These are phyloP conservation scores for Clathrospora elynae DNA, from an alignment of 2,329 filamentous ascomycete genomes.

Conservation along the genomic window DNA sequence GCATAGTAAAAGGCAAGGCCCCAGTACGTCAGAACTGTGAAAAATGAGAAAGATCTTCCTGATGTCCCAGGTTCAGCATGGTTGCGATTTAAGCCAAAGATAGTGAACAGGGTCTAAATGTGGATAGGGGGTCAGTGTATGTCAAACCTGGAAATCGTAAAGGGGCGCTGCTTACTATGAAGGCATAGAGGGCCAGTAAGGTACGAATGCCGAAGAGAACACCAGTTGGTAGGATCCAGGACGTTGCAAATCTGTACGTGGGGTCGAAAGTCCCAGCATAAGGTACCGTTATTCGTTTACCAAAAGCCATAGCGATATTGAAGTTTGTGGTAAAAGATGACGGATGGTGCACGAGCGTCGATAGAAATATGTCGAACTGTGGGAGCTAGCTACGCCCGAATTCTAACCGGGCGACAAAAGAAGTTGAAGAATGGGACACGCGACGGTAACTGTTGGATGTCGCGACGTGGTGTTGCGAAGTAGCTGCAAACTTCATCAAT, in stretches of 20 bases:
- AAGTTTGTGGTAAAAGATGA: no score
- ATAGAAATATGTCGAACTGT: no score
- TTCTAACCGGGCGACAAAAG: background rate
- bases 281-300: slow-evolving; percentile 25
- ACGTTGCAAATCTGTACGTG: slow-evolving; percentile 74
- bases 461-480: slow-evolving; percentile 13
- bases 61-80: slow-evolving; percentile 53
- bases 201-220: slow-evolving; percentile 64
- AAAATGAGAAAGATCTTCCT: slow-evolving; percentile 73
- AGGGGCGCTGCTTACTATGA: no score
- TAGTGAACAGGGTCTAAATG: slow-evolving; percentile 70
- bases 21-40: slow-evolving; percentile 83
- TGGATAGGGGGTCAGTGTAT: no score
- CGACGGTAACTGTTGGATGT: slow-evolving; percentile 10
- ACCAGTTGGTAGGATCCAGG: slow-evolving; percentile 75
- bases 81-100: slow-evolving; percentile 68
- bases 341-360: slow-evolving; percentile 7
- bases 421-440: background rate
- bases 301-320: slow-evolving; percentile 32
- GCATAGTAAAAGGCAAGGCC: slow-evolving; percentile 80
- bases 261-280: slow-evolving; percentile 49
- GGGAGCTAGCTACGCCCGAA: no score
- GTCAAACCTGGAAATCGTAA: no score
- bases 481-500: slow-evolving; percentile 9
- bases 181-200: slow-evolving; percentile 65